These are phyloP conservation scores for Cardiospermum halicacabum DNA, from an alignment of 345 rosid genomes.

Conservation along the genomic window DNA sequence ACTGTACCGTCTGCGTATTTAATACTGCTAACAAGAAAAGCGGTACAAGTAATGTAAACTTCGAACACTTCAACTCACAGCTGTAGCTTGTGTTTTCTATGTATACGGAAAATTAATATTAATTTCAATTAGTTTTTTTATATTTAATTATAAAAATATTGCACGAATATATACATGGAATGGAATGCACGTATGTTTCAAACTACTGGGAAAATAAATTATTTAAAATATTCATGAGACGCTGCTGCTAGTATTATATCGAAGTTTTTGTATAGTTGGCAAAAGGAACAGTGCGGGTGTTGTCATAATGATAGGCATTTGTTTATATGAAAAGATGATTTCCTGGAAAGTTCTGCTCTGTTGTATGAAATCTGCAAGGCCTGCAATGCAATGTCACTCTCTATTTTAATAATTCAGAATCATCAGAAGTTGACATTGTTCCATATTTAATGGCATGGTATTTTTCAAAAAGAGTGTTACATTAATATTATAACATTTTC, in stretches of 20 bases:
- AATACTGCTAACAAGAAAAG: neutral
- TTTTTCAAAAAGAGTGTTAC: neutral
- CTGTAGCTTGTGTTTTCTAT: too few species aligned
- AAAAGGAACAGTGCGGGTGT: neutral
- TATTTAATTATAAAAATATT: too few species aligned
- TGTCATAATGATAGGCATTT: neutral
- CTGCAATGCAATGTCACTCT: neutral
- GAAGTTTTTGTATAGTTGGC: neutral
- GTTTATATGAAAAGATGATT: neutral
- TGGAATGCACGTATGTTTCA: too few species aligned
- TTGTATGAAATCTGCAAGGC: neutral
- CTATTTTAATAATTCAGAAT: neutral
- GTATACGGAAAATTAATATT: too few species aligned
- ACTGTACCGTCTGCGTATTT: too few species aligned
- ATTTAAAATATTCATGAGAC: too few species aligned
- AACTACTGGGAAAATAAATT: too few species aligned
- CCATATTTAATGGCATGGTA: neutral
- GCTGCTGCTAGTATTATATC: neutral
- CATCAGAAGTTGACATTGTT: neutral
- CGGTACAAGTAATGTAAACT: neutral
- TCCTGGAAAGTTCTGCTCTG: constrained; percentile 13
- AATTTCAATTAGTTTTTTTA: too few species aligned
- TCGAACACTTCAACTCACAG: too few species aligned
- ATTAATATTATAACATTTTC: neutral
- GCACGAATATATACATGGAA: too few species aligned